These are phyloP conservation scores for Solanum etuberosum DNA, from an alignment of 257 asterid species.

Conservation along the genomic window DNA sequence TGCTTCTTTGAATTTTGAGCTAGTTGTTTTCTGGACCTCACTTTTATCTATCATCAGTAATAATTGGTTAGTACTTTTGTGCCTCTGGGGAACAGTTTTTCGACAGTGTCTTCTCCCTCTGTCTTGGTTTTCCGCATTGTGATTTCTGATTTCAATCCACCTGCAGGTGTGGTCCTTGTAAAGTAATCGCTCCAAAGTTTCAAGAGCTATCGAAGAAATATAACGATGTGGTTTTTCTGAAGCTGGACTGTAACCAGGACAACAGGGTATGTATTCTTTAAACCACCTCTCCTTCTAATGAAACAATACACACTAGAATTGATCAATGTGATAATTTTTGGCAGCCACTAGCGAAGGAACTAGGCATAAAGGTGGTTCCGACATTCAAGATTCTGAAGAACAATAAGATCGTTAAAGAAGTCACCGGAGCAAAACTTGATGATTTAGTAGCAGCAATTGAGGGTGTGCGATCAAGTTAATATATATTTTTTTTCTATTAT, in stretches of 20 bases:
- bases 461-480: constrained; percentile 30
- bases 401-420: constrained; percentile 60
- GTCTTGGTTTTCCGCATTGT: not conserved
- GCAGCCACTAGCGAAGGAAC: constrained; percentile 81
- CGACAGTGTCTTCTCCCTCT: not conserved
- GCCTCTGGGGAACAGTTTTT: not conserved
- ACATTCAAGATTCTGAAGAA: constrained; percentile 80
- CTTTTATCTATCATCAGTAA: not conserved
- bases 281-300: not conserved
- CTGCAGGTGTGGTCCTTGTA: constrained; percentile 97
- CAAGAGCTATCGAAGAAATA: constrained; percentile 50
- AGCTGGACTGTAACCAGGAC: constrained; percentile 91
- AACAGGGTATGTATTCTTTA: constrained; percentile 40
- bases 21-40: not conserved
- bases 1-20: not conserved
- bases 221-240: constrained; percentile 63
- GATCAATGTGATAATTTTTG: not conserved
- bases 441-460: constrained; percentile 62
- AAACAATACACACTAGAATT: not conserved
- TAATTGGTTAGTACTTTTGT: not conserved
- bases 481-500: not conserved
- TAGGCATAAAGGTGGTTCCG: constrained; percentile 86
- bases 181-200: constrained; percentile 73
- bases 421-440: constrained; percentile 74
- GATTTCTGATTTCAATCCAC: not conserved